Evolutionary conservation across 345 rosid genomes (phyloP).

Genomic region (Noccaea caerulescens): DNA sequence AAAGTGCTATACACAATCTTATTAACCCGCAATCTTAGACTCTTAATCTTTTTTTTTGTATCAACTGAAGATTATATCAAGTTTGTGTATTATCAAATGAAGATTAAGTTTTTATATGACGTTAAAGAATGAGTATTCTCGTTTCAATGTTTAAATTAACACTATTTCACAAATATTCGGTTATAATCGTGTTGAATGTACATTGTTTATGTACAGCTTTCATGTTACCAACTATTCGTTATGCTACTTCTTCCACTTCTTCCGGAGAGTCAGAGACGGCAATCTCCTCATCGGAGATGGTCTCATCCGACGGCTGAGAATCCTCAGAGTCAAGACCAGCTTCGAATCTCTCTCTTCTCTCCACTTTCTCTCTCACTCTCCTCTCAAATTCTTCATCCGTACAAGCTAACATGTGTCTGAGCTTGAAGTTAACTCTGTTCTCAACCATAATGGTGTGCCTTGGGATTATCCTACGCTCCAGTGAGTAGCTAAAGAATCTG

Average conservation of each 20-base stretch:
- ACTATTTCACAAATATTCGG: neutral
- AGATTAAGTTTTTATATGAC: conserved; percentile 5
- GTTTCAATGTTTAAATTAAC: neutral
- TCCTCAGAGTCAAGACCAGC: conserved; percentile 43
- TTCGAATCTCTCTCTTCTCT: conserved; percentile 68
- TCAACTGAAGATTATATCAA: neutral
- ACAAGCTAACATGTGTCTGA: conserved; percentile 76
- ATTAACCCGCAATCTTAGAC: conserved; percentile 7
- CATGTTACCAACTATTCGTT: conserved; percentile 9
- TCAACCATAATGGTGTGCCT: conserved; percentile 73
- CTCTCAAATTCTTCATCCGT: conserved; percentile 64
- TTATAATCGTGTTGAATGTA: conserved; percentile 6
- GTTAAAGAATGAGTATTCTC: neutral
- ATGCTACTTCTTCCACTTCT: conserved; percentile 15
- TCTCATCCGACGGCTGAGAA: conserved; percentile 20
- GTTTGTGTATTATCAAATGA: neutral
- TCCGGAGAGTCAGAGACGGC: conserved; percentile 12
- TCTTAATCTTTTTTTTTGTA: neutral
- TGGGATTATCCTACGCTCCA: conserved; percentile 82
- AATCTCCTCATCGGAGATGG: conserved; percentile 1
- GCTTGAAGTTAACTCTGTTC: conserved; percentile 75
- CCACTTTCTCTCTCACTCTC: conserved; percentile 64
- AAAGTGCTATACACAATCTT: neutral
- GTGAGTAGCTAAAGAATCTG: conserved; percentile 94
- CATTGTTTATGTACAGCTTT: conserved; percentile 24